These are phyloP conservation scores for Pezicula neosporulosa DNA, from an alignment of 2,329 filamentous ascomycete genomes.

Conservation along the genomic window DNA sequence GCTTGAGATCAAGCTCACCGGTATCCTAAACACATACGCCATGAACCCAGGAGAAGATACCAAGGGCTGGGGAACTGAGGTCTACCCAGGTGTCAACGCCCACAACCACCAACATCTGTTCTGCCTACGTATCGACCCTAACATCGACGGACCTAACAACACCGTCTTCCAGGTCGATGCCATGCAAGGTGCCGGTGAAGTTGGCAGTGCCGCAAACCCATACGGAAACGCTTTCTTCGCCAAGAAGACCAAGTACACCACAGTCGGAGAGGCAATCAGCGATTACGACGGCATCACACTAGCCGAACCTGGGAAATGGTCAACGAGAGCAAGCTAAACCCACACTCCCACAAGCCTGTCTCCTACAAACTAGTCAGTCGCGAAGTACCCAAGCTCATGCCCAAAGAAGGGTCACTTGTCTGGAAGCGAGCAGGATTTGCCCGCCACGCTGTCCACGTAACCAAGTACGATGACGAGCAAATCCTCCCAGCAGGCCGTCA, in stretches of 20 bases:
- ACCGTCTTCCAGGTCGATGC: constrained; percentile 84
- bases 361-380: constrained; percentile 88
- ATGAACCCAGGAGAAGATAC: constrained; percentile 79
- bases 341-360: constrained; percentile 79
- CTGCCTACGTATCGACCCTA: constrained; percentile 83
- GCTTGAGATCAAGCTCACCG: constrained; percentile 86
- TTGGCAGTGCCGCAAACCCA: constrained; percentile 77
- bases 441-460: constrained; percentile 55
- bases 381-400: constrained; percentile 74
- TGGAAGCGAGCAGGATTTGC: constrained; percentile 57
- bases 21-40: constrained; percentile 87
- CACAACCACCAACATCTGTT: constrained; percentile 97
- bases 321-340: constrained; percentile 81
- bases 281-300: constrained; percentile 79
- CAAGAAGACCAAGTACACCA: constrained; percentile 76
- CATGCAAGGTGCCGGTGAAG: constrained; percentile 63
- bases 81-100: constrained; percentile 85
- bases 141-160: constrained; percentile 81
- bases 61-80: constrained; percentile 85
- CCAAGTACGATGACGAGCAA: constrained; percentile 62
- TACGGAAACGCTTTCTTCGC: constrained; percentile 91
- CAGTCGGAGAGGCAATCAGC: constrained; percentile 63
- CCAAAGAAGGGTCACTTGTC: constrained; percentile 76
- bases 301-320: constrained; percentile 87
- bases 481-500: constrained; percentile 57